Conservation (phyloP, 78 protist species). For the Dictyostelium firmibasis region DNA sequence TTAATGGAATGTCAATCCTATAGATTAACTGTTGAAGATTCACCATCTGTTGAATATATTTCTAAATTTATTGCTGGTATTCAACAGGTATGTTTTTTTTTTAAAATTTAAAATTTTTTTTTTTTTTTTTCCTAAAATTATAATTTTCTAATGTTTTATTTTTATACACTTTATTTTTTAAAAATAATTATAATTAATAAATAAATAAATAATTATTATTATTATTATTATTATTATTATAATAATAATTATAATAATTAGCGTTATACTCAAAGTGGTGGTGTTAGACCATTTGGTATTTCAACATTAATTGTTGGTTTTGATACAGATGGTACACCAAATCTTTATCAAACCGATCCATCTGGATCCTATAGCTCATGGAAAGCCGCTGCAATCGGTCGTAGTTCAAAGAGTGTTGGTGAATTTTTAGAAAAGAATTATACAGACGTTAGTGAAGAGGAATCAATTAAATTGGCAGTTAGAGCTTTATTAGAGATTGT, state of each 20-base stretch:
- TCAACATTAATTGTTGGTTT: conserved; percentile 97
- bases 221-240: not conserved
- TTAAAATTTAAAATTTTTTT: too few species aligned
- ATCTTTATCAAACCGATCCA: conserved; percentile 98
- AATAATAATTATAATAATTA: conserved; percentile 12
- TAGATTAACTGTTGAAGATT: conserved; percentile 97
- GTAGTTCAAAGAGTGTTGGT: conserved; percentile 91
- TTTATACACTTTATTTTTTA: too few species aligned
- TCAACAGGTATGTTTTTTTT: conserved; percentile 88
- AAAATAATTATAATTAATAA: too few species aligned
- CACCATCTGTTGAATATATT: conserved; percentile 93
- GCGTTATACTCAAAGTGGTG: conserved; percentile 98
- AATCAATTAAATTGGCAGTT: conserved; percentile 94
- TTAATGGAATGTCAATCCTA: conserved; percentile 97
- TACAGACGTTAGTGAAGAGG: conserved; percentile 85
- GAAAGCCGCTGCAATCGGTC: conserved; percentile 88
- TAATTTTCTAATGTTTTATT: too few species aligned
- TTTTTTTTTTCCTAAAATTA: too few species aligned
- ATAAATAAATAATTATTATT: not conserved
- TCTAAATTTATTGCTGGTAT: conserved; percentile 95
- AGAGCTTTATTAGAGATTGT: conserved; percentile 98
- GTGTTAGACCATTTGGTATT: conserved; percentile 99
- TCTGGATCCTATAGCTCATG: conserved; percentile 96
- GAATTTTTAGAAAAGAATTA: conserved; percentile 98
- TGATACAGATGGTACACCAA: conserved; percentile 94